A percentile compares a stretch with the other conserved stretches of the same genome.
phyloP scores from a whole-genome alignment of 495 filamentous ascomycete genomes.

The Penicillium chermesinum region DNA sequence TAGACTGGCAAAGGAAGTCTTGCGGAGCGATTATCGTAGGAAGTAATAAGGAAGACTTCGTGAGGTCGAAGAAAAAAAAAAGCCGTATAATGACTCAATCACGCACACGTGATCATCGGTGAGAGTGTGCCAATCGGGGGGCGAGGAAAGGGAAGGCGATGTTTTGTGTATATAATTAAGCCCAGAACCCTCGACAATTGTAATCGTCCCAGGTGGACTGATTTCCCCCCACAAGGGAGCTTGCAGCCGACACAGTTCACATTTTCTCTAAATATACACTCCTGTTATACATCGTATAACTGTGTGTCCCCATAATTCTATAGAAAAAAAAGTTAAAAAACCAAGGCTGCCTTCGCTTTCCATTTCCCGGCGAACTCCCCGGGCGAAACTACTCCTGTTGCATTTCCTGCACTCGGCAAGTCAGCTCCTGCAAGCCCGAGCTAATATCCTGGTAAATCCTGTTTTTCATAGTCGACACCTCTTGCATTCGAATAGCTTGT shows the following conservation, averaged over 20 bases:
- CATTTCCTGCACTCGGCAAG: slow-evolving; percentile 20
- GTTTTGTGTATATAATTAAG: no score
- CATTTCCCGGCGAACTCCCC: neutral
- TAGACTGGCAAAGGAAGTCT: no score
- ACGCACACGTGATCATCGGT: slow-evolving; percentile 19
- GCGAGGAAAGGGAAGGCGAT: neutral
- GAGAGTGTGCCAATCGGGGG: slow-evolving; percentile 8
- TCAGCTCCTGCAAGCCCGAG: slow-evolving; percentile 25
- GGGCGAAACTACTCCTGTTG: slow-evolving; percentile 1
- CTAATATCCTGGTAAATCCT: slow-evolving; percentile 33
- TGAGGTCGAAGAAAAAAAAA: slow-evolving; percentile 8
- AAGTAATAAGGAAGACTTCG: neutral
- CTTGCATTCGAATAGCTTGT: slow-evolving; percentile 32
- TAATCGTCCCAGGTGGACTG: no score
- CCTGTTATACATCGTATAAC: no score
- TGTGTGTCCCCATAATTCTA: no score
- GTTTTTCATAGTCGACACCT: slow-evolving; percentile 26
- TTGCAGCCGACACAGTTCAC: no score
- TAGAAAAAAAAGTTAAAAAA: no score
- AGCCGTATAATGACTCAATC: slow-evolving; percentile 23
- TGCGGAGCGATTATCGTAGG: no score
- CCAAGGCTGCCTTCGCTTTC: neutral
- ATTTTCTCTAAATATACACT: no score
- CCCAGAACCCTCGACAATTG: no score
- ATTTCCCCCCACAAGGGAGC: no score